Evolutionary conservation across 768 basidiomycete species (phyloP).

Genomic region (Lactarius vividus): DNA sequence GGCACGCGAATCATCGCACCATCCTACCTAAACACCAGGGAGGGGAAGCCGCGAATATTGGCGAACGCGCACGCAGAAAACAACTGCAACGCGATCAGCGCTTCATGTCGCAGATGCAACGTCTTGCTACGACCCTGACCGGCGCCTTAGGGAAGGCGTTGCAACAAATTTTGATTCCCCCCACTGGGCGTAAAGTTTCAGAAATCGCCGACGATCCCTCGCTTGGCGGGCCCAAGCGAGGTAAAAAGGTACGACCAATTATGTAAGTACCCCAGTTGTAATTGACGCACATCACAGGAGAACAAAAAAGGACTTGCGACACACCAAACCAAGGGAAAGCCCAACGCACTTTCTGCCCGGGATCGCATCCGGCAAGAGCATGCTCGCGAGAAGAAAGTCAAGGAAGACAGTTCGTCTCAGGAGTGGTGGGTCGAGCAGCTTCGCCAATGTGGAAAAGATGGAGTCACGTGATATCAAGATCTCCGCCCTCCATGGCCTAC

Average conservation of each 20-base stretch:
- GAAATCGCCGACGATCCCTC: slow-evolving; percentile 4
- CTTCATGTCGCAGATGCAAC: slow-evolving; percentile 55
- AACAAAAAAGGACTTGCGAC: slow-evolving; percentile 11
- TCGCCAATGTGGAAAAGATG: slow-evolving; percentile 37
- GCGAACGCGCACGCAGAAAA: slow-evolving; percentile 39
- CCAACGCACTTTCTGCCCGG: slow-evolving; percentile 35
- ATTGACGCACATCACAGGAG: neutral
- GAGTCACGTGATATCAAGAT: slow-evolving; percentile 35
- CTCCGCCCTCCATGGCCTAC: slow-evolving; percentile 38
- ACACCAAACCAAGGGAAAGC: slow-evolving; percentile 34
- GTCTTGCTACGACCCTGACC: slow-evolving; percentile 59
- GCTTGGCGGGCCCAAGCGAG: neutral
- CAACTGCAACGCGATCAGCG: slow-evolving; percentile 48
- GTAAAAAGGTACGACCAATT: neutral
- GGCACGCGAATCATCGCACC: slow-evolving; percentile 51
- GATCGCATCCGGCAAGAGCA: slow-evolving; percentile 46
- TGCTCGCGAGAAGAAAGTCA: slow-evolving; percentile 40
- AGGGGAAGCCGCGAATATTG: slow-evolving; percentile 38
- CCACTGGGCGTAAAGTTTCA: slow-evolving; percentile 34
- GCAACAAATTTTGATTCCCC: slow-evolving; percentile 52
- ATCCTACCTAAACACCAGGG: slow-evolving; percentile 56
- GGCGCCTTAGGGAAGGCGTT: slow-evolving; percentile 57
- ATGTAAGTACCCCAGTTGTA: neutral
- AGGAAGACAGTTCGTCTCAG: slow-evolving; percentile 28
- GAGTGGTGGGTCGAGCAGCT: slow-evolving; percentile 57